phyloP scores from a whole-genome alignment of 2,329 filamentous ascomycete species.

The Ophiocordyceps sinensis region DNA sequence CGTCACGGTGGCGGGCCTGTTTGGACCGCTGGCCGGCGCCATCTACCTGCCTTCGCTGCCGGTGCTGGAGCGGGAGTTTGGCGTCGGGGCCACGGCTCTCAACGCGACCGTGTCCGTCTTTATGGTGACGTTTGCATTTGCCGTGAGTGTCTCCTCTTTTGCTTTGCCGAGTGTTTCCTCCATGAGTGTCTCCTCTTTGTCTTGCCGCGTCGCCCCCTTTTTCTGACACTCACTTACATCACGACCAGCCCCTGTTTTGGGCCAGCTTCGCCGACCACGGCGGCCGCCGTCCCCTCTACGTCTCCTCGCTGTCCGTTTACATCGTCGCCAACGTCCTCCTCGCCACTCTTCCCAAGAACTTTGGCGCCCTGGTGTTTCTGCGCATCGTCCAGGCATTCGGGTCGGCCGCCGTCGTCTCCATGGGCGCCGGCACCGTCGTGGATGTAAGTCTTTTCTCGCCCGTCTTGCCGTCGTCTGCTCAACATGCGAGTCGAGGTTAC shows the following conservation, averaged over 20 bases:
- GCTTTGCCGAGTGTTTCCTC: too few relatives aligned
- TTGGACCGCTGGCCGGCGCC: constrained; percentile 27
- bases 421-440: constrained; percentile 27
- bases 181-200: too few relatives aligned
- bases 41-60: constrained; percentile 27
- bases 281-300: constrained; percentile 24
- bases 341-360: constrained; percentile 21
- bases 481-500: constrained; percentile 8
- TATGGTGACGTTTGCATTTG: constrained; percentile 27
- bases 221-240: too few relatives aligned
- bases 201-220: too few relatives aligned
- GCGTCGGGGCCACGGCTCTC: constrained; percentile 18
- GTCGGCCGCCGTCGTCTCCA: constrained; percentile 24
- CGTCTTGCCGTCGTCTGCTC: not conserved
- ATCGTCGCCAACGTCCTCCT: constrained; percentile 23
- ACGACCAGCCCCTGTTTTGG: constrained; percentile 22
- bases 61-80: constrained; percentile 21
- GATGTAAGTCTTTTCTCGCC: constrained; percentile 12
- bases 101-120: constrained; percentile 30
- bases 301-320: constrained; percentile 23
- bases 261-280: constrained; percentile 22
- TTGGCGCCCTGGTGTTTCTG: constrained; percentile 21
- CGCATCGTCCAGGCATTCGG: constrained; percentile 27
- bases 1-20: constrained; percentile 25
- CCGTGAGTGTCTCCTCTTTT: constrained; percentile 8